These are phyloP conservation scores for Tuber borchii DNA, from an alignment of 495 filamentous ascomycete genomes.

Conservation along the genomic window DNA sequence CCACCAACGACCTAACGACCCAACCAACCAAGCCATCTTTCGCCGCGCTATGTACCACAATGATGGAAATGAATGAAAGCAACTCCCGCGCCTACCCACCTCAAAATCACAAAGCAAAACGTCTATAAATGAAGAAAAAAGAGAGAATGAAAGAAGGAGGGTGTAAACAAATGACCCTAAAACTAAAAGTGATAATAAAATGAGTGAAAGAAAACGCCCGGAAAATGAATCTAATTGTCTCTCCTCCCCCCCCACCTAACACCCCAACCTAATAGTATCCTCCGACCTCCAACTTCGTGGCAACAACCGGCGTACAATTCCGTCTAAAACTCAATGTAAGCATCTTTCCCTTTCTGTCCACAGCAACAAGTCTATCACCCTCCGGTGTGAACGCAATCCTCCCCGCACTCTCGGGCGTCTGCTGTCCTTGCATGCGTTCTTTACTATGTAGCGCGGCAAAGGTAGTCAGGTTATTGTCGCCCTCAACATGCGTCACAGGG, in stretches of 20 bases:
- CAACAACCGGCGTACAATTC: conserved; percentile 9
- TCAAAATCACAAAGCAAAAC: background rate
- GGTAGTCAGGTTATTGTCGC: conserved; percentile 38
- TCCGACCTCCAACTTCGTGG: conserved; percentile 29
- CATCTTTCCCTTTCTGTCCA: conserved; percentile 41
- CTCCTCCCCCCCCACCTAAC: background rate
- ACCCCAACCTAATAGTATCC: conserved; percentile 7
- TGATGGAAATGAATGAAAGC: background rate
- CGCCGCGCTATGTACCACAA: background rate
- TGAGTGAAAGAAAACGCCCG: background rate
- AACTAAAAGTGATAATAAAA: background rate
- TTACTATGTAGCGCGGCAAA: conserved; percentile 19
- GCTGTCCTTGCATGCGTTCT: conserved; percentile 28
- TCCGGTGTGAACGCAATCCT: conserved; percentile 34
- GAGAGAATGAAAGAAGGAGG: background rate
- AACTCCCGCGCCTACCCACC: background rate
- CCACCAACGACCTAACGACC: background rate
- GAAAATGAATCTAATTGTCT: background rate
- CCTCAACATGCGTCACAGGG: conserved; percentile 31
- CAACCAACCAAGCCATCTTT: background rate
- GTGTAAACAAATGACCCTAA: background rate
- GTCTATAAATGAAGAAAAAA: background rate
- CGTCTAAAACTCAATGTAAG: conserved; percentile 31
- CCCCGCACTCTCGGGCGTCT: conserved; percentile 24
- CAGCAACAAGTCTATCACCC: conserved; percentile 34